Evolutionary conservation across 2,329 filamentous ascomycete genomes (phyloP), one percentile per base, ranked within the genome.

Genomic region (Pyrenochaeta sp.): DNA sequence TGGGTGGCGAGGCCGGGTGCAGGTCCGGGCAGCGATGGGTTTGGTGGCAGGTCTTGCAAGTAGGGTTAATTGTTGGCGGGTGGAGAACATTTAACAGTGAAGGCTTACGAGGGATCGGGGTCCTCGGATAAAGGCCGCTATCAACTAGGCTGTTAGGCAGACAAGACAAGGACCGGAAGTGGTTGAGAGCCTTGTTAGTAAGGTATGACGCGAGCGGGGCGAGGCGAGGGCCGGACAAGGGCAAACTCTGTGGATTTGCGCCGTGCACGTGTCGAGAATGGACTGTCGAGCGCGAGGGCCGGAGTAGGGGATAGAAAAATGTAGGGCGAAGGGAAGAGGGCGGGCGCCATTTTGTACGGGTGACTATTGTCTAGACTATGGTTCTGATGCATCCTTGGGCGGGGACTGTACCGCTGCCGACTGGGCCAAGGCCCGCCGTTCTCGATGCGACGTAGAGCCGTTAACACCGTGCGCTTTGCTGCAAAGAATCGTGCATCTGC

Each of bases 401-500:
- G 45, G 33, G 27, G 45, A n/a, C 35, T n/a, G 32, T 9, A 12
- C 35, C 11, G 44, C 27, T 46, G 15, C 27, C 39, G 39, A 40
- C 20, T 35, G 31, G 32, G 18, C 44, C 23, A 32, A 15, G 14
- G 11, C 14, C 18, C 30, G n/a, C 32, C 11, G 40, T 30, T 42
- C 40, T 42, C 40, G 40, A 42, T 42, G 40, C 40, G 40, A 42
- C 32, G 4, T 14, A 39, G 17, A 14, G 9, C 21, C 40, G 21
- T 42, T 30, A 42, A 30, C 17, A 30, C 23, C 23, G 23, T 18
- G 32, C 40, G 23, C 40, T 23, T 29, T 49, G 18, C 55, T 63
- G 61, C 60, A 61, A 49, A 56, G 52, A 56, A 54, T 58, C 51
- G 45, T 54, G 56, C 58, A 47, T 52, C 58, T 67, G 64, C 64